phyloP scores from a whole-genome alignment of 2,329 filamentous ascomycete species.

The Lachnellula hyalina region DNA sequence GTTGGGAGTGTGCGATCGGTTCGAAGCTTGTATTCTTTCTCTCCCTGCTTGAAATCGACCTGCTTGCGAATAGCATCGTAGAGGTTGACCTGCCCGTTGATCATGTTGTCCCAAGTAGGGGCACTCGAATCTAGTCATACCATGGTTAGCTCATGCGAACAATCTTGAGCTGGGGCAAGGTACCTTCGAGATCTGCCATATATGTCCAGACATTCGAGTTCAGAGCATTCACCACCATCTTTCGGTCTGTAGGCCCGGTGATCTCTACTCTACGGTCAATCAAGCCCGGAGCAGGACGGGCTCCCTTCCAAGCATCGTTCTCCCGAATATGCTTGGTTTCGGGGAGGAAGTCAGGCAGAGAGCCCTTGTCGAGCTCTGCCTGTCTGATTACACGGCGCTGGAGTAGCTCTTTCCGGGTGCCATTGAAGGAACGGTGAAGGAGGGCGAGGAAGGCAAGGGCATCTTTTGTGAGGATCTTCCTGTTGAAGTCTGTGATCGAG shows the following conservation, averaged over 20 bases:
- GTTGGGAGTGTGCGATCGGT: slow-evolving; percentile 84
- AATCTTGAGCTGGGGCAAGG: neutral
- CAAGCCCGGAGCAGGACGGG: slow-evolving; percentile 83
- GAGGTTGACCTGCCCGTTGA: slow-evolving; percentile 95
- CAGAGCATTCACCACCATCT: slow-evolving; percentile 98
- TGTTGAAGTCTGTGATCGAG: slow-evolving; percentile 68
- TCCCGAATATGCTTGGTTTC: slow-evolving; percentile 96
- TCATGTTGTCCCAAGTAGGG: slow-evolving; percentile 99
- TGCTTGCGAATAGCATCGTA: slow-evolving; percentile 92
- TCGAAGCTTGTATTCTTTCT: slow-evolving; percentile 96
- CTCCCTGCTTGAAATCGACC: slow-evolving; percentile 92
- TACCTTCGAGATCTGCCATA: slow-evolving; percentile 98
- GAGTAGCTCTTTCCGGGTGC: slow-evolving; percentile 79
- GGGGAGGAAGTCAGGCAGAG: slow-evolving; percentile 87
- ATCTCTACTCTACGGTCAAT: slow-evolving; percentile 95
- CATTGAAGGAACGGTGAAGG: slow-evolving; percentile 91
- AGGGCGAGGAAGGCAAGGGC: slow-evolving; percentile 89
- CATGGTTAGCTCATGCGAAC: slow-evolving; percentile 12
- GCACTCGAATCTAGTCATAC: slow-evolving; percentile 71
- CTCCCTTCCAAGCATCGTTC: slow-evolving; percentile 88
- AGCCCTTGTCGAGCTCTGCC: slow-evolving; percentile 85
- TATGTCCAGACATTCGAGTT: slow-evolving; percentile 98
- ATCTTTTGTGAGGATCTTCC: slow-evolving; percentile 87
- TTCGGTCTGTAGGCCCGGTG: slow-evolving; percentile 92
- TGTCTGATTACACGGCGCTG: slow-evolving; percentile 83